Evolutionary conservation across 2,329 filamentous ascomycete genomes (phyloP).

Genomic region (Coniochaeta sp.): DNA sequence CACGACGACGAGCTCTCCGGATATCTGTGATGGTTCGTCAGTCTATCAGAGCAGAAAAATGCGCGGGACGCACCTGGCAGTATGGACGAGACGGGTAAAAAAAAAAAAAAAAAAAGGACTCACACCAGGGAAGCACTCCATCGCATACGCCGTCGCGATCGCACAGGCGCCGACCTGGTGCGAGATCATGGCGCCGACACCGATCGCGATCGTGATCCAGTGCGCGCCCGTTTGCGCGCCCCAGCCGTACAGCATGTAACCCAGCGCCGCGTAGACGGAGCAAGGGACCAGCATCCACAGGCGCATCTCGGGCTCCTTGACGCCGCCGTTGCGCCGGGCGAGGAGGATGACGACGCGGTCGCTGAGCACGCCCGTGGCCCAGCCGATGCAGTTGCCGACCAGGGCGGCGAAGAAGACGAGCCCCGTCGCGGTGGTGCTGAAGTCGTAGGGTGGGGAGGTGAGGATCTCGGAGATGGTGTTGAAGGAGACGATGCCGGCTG

Average conservation of each 20-base stretch:
- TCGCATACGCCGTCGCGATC: slow-evolving; percentile 30
- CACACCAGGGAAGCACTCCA: slow-evolving; percentile 30
- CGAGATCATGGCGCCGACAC: slow-evolving; percentile 28
- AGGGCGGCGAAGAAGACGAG: slow-evolving; percentile 24
- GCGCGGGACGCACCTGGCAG: not conserved
- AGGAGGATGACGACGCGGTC: slow-evolving; percentile 21
- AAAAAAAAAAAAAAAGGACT: not conserved
- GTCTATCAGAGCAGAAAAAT: not conserved
- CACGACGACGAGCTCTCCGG: slow-evolving; percentile 27
- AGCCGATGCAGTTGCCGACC: slow-evolving; percentile 23
- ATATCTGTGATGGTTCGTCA: slow-evolving; percentile 16
- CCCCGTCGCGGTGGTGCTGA: slow-evolving; percentile 7
- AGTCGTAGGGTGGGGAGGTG: slow-evolving; percentile 9
- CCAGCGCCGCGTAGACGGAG: slow-evolving; percentile 22
- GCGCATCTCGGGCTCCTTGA: slow-evolving; percentile 29
- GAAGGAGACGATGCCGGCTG: slow-evolving; percentile 30
- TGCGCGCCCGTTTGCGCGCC: slow-evolving; percentile 22
- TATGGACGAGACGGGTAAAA: not conserved
- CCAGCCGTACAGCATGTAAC: slow-evolving; percentile 31
- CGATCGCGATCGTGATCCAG: slow-evolving; percentile 27
- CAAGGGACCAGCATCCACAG: slow-evolving; percentile 25
- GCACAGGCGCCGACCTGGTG: slow-evolving; percentile 30
- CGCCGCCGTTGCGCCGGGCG: slow-evolving; percentile 23
- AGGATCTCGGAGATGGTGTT: slow-evolving; percentile 26
- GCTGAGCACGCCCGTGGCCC: slow-evolving; percentile 15